phyloP scores from a whole-genome alignment of 768 basidiomycete species.

The Termitomyces sp. region DNA sequence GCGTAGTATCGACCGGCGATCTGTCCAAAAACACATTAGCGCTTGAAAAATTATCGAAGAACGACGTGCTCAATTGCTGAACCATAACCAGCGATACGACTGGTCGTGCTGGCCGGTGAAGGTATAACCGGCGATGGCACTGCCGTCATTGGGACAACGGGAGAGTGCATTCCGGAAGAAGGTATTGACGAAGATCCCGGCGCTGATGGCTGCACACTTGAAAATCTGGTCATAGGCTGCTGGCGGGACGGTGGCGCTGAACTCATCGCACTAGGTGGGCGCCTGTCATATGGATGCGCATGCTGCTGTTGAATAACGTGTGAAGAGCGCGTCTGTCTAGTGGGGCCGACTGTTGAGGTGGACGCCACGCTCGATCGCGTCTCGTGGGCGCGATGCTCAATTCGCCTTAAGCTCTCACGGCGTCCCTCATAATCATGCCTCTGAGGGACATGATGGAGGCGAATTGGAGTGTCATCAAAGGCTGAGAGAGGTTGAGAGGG shows the following conservation, averaged over 20 bases:
- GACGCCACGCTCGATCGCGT: slow-evolving; percentile 16
- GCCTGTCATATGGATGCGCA: slow-evolving; percentile 17
- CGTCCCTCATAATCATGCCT: slow-evolving; percentile 25
- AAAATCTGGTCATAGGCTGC: slow-evolving; percentile 23
- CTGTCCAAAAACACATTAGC: slow-evolving; percentile 11
- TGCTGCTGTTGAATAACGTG: slow-evolving; percentile 12
- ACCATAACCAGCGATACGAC: slow-evolving; percentile 21
- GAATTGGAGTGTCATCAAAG: slow-evolving; percentile 29
- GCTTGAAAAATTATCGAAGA: background rate
- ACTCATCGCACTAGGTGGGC: slow-evolving; percentile 16
- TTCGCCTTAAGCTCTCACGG: slow-evolving; percentile 24
- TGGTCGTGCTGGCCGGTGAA: slow-evolving; percentile 19
- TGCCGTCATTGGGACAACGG: slow-evolving; percentile 14
- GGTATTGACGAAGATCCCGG: slow-evolving; percentile 23
- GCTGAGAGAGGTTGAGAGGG: slow-evolving; percentile 25
- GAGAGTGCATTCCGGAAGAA: slow-evolving; percentile 22
- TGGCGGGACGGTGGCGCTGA: slow-evolving; percentile 15
- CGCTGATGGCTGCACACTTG: slow-evolving; percentile 18
- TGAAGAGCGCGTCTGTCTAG: slow-evolving; percentile 13
- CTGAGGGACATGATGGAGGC: slow-evolving; percentile 25
- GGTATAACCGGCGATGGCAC: slow-evolving; percentile 23
- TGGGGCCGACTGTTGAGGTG: slow-evolving; percentile 13
- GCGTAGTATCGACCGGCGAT: slow-evolving; percentile 19
- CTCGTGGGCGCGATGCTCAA: slow-evolving; percentile 20
- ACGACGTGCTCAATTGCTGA: slow-evolving; percentile 22